Evolutionary conservation across 768 basidiomycete genomes (phyloP), one percentile per base, ranked within the genome.

Genomic region (Phanerochaete carnosa): DNA sequence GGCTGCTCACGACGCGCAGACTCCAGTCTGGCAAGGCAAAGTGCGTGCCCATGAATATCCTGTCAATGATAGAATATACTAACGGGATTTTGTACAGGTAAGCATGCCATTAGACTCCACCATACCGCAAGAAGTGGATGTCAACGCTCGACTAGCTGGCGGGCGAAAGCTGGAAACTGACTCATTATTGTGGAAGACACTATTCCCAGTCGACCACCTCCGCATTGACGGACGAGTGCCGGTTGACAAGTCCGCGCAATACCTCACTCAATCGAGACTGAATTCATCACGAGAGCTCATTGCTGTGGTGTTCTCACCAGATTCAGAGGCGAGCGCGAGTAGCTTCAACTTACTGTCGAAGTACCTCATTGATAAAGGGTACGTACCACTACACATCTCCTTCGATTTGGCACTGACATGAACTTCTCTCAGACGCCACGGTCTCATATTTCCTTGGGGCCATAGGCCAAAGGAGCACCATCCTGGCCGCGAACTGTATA

Each of bases 381-480:
- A 68, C 59, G 86, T 76, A 55, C 65, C n/a, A 37, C 52, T 25
- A 57, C 52, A 26, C 28, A n/a, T 43, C 29, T 61, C 55, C n/a
- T 19, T 35, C 32, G n/a, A 15, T 22, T 8, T 22, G 25, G 26
- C 64, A 52, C 22, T 62, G 39, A 39, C 46, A 63, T 58, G 57
- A 33, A 54, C 37, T 61, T 35, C 65, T 63, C 72, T 13, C 69
- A 94, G 92, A 55, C 92, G 92, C 23, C 91, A 94, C 70, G 92
- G 90, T 11, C 80, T 94, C 23, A 83, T 93, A 22, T 93, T 94
- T 64, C 92, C 92, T 9, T 94, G 92, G 92, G 89, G 92, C 1
- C 78, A 77, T 50, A 81, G 84, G 43, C 87, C 90, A 9, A 87
- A 89, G 64, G 88, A 92, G 12, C 75, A 83, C 67, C 80, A 84